Conservation (phyloP, 345 rosid species). For the Kernera saxatilis region DNA sequence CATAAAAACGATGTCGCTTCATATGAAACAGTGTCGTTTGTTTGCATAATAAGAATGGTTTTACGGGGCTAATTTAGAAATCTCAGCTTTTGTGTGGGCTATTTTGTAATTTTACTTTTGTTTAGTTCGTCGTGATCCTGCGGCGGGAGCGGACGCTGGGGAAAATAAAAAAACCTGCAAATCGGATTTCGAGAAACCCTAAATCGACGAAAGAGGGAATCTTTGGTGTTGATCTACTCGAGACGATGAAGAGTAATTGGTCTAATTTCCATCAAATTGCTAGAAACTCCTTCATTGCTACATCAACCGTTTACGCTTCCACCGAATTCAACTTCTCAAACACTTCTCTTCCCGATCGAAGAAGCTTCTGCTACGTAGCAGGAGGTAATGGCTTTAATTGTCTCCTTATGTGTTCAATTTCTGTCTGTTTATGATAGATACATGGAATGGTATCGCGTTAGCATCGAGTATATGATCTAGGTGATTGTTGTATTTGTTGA, state of each 20-base stretch:
- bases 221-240: background rate
- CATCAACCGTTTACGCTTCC: constrained; percentile 19
- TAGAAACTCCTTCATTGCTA: constrained; percentile 22
- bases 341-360: constrained; percentile 11
- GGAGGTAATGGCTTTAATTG: constrained; percentile 6
- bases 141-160: background rate
- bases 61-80: background rate
- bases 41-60: no score
- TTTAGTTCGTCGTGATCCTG: constrained; percentile 9
- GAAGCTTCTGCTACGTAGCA: constrained; percentile 17
- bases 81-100: background rate
- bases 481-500: background rate
- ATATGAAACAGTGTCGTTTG: background rate
- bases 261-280: constrained; percentile 26
- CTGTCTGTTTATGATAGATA: background rate
- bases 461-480: background rate
- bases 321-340: constrained; percentile 20
- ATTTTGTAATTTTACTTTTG: background rate
- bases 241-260: constrained; percentile 28
- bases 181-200: constrained; percentile 22
- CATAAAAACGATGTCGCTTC: background rate
- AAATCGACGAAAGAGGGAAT: constrained; percentile 13
- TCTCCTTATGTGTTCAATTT: background rate
- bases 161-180: background rate
- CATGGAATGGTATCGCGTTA: background rate